Conservation (phyloP, 805 yeast genomes). For the Kockiozyma suomiensis region DNA sequence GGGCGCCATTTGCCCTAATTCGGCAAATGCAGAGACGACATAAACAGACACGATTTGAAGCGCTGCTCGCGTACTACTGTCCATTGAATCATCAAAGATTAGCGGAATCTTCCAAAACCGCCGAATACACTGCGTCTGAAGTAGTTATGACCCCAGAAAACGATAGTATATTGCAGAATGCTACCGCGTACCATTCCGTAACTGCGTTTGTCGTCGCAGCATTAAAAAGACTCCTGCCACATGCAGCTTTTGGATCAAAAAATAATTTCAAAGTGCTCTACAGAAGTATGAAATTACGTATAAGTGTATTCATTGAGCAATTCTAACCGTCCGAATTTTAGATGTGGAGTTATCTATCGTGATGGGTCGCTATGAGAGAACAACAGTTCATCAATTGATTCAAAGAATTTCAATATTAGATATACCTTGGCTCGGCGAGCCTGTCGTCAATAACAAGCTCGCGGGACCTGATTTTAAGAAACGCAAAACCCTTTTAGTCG, state of each 20-base stretch:
- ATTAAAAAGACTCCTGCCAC: conserved; percentile 16
- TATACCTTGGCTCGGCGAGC: conserved; percentile 59
- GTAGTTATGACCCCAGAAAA: background rate
- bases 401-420: conserved; percentile 48
- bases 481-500: conserved; percentile 45
- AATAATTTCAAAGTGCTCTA: background rate
- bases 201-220: conserved; percentile 13
- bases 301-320: background rate
- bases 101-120: background rate
- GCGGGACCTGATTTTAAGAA: conserved; percentile 48
- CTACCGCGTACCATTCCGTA: conserved; percentile 15
- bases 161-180: background rate
- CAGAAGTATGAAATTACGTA: conserved; percentile 3
- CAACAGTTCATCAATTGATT: conserved; percentile 44
- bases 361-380: conserved; percentile 45
- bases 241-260: conserved; percentile 12
- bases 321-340: background rate
- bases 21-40: conserved; percentile 9
- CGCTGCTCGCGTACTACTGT: conserved; percentile 19
- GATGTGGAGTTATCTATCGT: conserved; percentile 41
- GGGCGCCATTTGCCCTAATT: conserved; percentile 20
- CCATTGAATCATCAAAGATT: background rate
- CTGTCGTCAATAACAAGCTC: conserved; percentile 14
- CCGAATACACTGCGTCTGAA: background rate
- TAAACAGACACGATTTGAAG: conserved; percentile 3